Percentiles rank a stretch among this genome's conserved stretches.
These are phyloP conservation scores for Balakata baccata DNA, from an alignment of 345 rosid species.

Conservation along the genomic window DNA sequence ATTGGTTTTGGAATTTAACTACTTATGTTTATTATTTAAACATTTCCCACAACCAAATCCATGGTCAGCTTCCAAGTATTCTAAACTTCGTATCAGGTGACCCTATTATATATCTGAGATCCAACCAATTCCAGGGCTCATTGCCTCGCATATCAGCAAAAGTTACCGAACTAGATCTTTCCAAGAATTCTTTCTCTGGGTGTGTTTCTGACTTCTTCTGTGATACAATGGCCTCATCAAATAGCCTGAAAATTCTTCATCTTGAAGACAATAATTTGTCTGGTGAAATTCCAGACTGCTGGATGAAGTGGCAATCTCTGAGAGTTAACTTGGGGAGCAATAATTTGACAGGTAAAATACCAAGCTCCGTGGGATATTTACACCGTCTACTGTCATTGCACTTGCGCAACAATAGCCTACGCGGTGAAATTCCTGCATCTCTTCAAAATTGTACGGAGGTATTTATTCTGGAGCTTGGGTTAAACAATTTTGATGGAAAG, in stretches of 20 bases:
- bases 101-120: neutral
- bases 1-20: constrained; percentile 7
- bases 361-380: neutral
- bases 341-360: constrained; percentile 7
- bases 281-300: constrained; percentile 6
- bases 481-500: neutral
- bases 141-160: neutral
- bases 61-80: constrained; percentile 6
- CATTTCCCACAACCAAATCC: constrained; percentile 5
- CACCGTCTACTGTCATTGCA: neutral
- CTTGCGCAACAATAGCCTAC: constrained; percentile 6
- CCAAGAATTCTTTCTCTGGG: neutral
- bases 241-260: neutral
- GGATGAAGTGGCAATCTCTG: constrained; percentile 2
- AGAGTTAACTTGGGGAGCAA: neutral
- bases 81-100: neutral
- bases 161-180: neutral
- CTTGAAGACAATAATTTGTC: neutral
- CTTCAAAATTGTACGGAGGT: neutral
- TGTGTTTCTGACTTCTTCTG: neutral
- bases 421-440: constrained; percentile 3
- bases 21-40: constrained; percentile 1
- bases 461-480: neutral
- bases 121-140: neutral
- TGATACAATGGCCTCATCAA: neutral